Evolutionary conservation across 805 yeast genomes (phyloP).

Genomic region (Starmerella sp.): DNA sequence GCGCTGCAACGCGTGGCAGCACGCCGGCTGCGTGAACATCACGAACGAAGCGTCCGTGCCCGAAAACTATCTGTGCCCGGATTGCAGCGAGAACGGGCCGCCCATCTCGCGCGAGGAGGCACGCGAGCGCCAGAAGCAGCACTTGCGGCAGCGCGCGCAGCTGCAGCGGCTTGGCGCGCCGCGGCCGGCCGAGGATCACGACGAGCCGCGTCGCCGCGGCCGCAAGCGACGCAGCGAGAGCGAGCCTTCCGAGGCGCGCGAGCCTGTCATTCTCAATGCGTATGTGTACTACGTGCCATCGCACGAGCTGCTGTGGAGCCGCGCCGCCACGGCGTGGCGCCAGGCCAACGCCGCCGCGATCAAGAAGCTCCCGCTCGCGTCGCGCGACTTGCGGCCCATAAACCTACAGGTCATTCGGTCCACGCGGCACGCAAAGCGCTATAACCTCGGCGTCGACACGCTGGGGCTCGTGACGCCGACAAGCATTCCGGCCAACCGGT

Average conservation of each 20-base stretch:
- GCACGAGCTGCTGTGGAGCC: background rate
- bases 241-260: background rate
- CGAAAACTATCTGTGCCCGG: conserved; percentile 68
- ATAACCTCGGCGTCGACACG: conserved; percentile 10
- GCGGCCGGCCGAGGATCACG: background rate
- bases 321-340: background rate
- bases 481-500: conserved; percentile 39
- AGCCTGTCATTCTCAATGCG: background rate
- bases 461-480: conserved; percentile 43
- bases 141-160: conserved; percentile 10
- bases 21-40: conserved; percentile 80
- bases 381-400: conserved; percentile 1
- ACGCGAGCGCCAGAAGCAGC: conserved; percentile 31
- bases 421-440: background rate
- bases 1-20: conserved; percentile 88
- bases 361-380: background rate
- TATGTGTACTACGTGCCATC: background rate
- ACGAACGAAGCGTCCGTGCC: conserved; percentile 63
- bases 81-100: conserved; percentile 47
- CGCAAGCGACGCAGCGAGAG: conserved; percentile 6
- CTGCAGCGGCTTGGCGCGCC: background rate
- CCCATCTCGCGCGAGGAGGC: conserved; percentile 37
- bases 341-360: background rate
- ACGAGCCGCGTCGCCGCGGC: background rate
- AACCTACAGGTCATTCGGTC: background rate